Conservation (phyloP, 208 protist species). For the Wallacemonas sp. region DNA sequence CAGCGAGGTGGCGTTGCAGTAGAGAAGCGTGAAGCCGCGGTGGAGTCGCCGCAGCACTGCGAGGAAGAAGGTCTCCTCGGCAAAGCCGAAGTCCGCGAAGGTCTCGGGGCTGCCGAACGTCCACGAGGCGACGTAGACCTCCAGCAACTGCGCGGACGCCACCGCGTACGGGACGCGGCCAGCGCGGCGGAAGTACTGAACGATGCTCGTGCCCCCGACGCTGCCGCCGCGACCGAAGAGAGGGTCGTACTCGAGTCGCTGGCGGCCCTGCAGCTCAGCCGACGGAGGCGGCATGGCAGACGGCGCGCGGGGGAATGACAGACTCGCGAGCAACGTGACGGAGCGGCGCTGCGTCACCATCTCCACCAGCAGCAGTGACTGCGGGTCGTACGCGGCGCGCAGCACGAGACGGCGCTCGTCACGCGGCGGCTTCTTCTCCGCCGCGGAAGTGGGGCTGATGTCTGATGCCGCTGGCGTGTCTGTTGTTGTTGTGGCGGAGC, state of each 20-base stretch:
- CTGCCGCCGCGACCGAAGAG: too few species aligned
- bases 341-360: conserved; percentile 33
- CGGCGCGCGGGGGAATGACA: background rate
- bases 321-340: conserved; percentile 29
- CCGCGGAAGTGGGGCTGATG: background rate
- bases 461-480: conserved; percentile 21
- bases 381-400: conserved; percentile 26
- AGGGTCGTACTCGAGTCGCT: conserved; percentile 5
- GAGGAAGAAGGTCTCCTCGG: conserved; percentile 53
- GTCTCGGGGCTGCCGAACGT: conserved; percentile 43
- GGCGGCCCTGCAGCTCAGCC: background rate
- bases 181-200: conserved; percentile 14
- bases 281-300: background rate
- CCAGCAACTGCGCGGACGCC: conserved; percentile 47
- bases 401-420: conserved; percentile 21
- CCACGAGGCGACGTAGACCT: conserved; percentile 30
- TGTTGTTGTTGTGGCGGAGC: background rate
- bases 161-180: conserved; percentile 42
- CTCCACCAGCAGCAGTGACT: conserved; percentile 41
- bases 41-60: conserved; percentile 59
- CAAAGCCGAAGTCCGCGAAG: conserved; percentile 27
- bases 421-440: background rate
- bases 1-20: conserved; percentile 40
- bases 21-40: conserved; percentile 46
- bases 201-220: background rate